Conservation (phyloP, 2,329 filamentous ascomycete genomes). For the Scolecobasidium constrictum region DNA sequence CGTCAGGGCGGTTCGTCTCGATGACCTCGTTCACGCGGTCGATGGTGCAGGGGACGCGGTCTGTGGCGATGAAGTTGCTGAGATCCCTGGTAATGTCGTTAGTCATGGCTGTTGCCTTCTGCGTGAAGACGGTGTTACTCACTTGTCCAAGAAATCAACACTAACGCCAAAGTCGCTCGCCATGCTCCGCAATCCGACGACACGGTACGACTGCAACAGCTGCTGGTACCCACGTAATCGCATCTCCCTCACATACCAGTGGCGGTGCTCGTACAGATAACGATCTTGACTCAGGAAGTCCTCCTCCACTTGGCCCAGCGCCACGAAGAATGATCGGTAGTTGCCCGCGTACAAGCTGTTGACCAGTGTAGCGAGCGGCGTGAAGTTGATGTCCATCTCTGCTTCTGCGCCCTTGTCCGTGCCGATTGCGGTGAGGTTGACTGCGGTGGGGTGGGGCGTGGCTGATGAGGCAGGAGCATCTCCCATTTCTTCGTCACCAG, state of each 20-base stretch:
- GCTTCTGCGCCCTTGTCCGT: constrained; percentile 57
- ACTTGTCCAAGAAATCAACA: constrained; percentile 92
- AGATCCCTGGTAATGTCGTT: constrained; percentile 58
- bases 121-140: too few species aligned
- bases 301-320: constrained; percentile 82
- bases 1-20: constrained; percentile 93
- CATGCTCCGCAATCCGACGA: constrained; percentile 96
- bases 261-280: constrained; percentile 89
- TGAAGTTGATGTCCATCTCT: constrained; percentile 80
- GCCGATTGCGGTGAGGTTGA: constrained; percentile 82
- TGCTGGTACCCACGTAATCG: constrained; percentile 92
- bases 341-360: constrained; percentile 86
- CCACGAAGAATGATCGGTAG: constrained; percentile 89
- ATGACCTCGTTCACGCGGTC: constrained; percentile 95
- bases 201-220: constrained; percentile 90
- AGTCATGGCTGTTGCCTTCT: constrained; percentile 6
- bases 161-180: constrained; percentile 93
- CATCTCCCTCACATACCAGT: constrained; percentile 98
- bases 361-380: constrained; percentile 75
- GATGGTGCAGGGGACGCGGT: constrained; percentile 91
- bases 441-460: constrained; percentile 41
- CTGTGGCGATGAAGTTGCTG: constrained; percentile 90
- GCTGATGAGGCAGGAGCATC: constrained; percentile 42
- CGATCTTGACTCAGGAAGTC: constrained; percentile 89
- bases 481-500: constrained; percentile 63